Base-by-base conservation (phyloP, 1,284 basidiomycete genomes). In the Rhodotorula sp. region DNA sequence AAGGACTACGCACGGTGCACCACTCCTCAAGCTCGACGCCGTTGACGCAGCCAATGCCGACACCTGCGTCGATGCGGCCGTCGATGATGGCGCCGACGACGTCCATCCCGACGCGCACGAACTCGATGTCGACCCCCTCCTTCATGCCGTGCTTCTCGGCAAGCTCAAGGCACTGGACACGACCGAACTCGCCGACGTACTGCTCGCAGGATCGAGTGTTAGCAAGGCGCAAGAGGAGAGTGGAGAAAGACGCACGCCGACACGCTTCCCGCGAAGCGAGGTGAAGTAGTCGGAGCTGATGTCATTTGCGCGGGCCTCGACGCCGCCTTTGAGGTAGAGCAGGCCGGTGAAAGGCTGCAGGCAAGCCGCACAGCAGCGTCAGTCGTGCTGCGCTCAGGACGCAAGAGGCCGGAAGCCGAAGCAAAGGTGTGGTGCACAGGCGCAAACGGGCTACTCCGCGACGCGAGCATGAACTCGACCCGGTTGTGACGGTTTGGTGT, bases 291-390 rank as follows among this genome's bases (percentile, higher is more conserved):
- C 61, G 29, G 79, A 79, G 2, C 8, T 41, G 74, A 82, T 79
- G 46, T 80, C 81, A 21, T 77, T 78, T 19, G 80, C 78, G 55
- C 81, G 74, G 72, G 82, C 82, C 59, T 81, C 76, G 48, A 82
- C 76, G 39, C 82, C 82, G 19, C 81, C 81, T 64, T 80, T 79
- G 59, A 83, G 77, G 76, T 83, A 83, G 65, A 82, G 76, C 51
- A 83, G 76, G 32, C 82, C 82, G 22, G 82, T 82, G 75, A 83
- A 81, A 37, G 82, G 82, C 74, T 82, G 81, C 62, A n/a, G 2
- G n/a, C 50, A 25, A 1, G 8, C 80, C 79, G 78, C 1, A 21
- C n/a, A 12, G 29, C 6, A 1, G 6, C 48, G 63, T 58, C 46
- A 44, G 58, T 15, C 39, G n/a, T 32, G 54, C 21, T 21, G 34